Evolutionary conservation across 805 yeast genomes (phyloP), one percentile per base, ranked within the genome.

Genomic region (Candida insectalens): DNA sequence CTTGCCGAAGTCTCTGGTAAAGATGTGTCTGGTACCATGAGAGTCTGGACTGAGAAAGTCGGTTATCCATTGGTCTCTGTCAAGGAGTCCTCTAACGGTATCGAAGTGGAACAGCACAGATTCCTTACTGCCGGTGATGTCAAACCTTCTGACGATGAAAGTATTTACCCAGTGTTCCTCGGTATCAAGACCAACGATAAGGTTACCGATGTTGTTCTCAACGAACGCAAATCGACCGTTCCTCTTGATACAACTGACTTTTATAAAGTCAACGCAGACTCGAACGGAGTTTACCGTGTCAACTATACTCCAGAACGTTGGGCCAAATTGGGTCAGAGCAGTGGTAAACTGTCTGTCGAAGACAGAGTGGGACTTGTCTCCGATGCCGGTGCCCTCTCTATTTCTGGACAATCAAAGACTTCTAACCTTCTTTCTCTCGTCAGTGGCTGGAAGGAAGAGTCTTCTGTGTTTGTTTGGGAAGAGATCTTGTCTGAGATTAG

Each of bases 61-160:
- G 95, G 95, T 21, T 83, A 67, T 59, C 95, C 94, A 5, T 59
- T 79, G 18, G 53, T 83, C 18, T 60, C 65, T 20, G 88, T 81
- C 19, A 56, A 50, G 8, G 49, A 46, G 32, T 37, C 51, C 8
- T 63, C 60, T 33, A 59, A 51, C 12, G 29, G 36, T 16, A 42
- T 53, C 16, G 50, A 48, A 6, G 56, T 76, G 32, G 55, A 51
- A 29, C 89, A 81, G 60, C 64, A 72, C 40, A 66, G 89, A 46
- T 81, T 71, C 54, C 60, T 81, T 42, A 66, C 71, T 28, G 67
- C 80, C 19, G 87, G 83, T 34, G 85, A 77, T 48, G 77, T 71
- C 30, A 62, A 57, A 36, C 67, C 71, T 12, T 80, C 67, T 38
- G 89, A 81, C 41, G 74, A 81, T 50, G 49, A 55, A 35, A 69